phyloP scores from a whole-genome alignment of 495 filamentous ascomycete genomes.

The Tuber calosporum region DNA sequence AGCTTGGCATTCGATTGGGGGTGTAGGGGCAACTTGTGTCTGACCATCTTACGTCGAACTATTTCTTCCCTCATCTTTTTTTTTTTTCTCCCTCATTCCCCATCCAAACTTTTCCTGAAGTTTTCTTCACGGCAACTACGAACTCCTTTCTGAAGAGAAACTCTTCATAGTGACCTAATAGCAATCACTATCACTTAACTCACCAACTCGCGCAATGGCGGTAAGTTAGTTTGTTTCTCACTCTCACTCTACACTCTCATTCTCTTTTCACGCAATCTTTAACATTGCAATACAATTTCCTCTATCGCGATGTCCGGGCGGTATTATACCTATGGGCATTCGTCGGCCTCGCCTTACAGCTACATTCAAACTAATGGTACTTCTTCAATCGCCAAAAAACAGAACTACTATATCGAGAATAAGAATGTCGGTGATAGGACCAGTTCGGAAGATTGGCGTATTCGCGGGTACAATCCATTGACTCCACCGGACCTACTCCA shows the following conservation, averaged over 20 bases:
- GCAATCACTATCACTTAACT: not conserved
- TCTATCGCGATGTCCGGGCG: not conserved
- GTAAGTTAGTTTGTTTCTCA: not conserved
- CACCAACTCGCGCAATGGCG: not conserved
- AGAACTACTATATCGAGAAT: constrained; percentile 80
- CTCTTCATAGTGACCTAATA: constrained; percentile 1
- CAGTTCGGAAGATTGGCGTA: constrained; percentile 82
- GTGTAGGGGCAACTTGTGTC: not conserved
- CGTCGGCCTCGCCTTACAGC: not conserved
- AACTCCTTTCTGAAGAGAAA: not conserved
- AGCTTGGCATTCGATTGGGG: not conserved
- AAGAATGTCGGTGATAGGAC: constrained; percentile 74
- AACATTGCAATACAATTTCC: not conserved
- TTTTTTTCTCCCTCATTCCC: not conserved
- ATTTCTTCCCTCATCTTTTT: not conserved
- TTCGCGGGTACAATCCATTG: constrained; percentile 85
- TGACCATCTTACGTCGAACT: not conserved
- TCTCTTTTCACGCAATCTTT: not conserved
- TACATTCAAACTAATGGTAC: not conserved
- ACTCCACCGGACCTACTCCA: constrained; percentile 92
- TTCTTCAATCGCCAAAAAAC: not conserved
- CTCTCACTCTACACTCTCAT: not conserved
- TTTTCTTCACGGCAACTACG: not conserved
- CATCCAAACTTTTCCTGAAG: not conserved
- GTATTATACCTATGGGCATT: not conserved